A percentile compares a stretch with the other conserved stretches of the same genome.
phyloP scores from a whole-genome alignment of 345 rosid species.

The Arabidopsis arenosa region DNA sequence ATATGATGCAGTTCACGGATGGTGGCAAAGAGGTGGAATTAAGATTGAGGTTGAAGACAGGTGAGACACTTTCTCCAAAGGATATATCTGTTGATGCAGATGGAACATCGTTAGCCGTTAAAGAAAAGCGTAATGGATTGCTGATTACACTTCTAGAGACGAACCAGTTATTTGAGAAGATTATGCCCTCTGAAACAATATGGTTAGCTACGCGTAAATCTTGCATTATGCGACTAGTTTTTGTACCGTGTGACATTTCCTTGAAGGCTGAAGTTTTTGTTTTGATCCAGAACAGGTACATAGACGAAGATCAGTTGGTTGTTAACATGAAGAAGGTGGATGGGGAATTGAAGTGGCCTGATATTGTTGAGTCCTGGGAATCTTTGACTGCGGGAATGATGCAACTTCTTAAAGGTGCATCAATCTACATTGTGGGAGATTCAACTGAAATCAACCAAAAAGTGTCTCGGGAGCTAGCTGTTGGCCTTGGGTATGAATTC shows the following conservation, averaged over 20 bases:
- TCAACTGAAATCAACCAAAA: conserved; percentile 77
- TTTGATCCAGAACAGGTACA: conserved; percentile 58
- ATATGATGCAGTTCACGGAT: conserved; percentile 71
- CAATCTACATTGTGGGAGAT: conserved; percentile 76
- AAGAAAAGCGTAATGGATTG: conserved; percentile 57
- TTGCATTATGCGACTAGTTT: neutral
- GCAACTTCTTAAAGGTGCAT: conserved; percentile 87
- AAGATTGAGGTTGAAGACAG: conserved; percentile 57
- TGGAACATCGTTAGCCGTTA: conserved; percentile 61
- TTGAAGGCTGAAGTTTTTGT: conserved; percentile 14
- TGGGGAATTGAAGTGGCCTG: conserved; percentile 87
- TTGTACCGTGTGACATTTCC: neutral
- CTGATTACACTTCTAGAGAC: conserved; percentile 65
- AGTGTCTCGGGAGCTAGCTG: conserved; percentile 79
- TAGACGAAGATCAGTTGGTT: conserved; percentile 81
- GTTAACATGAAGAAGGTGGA: conserved; percentile 87
- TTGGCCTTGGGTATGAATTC: conserved; percentile 72
- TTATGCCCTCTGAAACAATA: conserved; percentile 82
- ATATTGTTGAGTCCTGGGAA: conserved; percentile 88
- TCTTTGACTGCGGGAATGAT: conserved; percentile 73
- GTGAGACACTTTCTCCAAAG: conserved; percentile 53
- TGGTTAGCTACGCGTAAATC: conserved; percentile 55
- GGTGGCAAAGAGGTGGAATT: conserved; percentile 80
- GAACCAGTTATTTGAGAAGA: conserved; percentile 64
- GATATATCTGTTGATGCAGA: conserved; percentile 84